A percentile compares a stretch with the other conserved stretches of the same genome.
These are phyloP conservation scores for Arctium minus DNA, from an alignment of 129 eudicot species.

Conservation along the genomic window DNA sequence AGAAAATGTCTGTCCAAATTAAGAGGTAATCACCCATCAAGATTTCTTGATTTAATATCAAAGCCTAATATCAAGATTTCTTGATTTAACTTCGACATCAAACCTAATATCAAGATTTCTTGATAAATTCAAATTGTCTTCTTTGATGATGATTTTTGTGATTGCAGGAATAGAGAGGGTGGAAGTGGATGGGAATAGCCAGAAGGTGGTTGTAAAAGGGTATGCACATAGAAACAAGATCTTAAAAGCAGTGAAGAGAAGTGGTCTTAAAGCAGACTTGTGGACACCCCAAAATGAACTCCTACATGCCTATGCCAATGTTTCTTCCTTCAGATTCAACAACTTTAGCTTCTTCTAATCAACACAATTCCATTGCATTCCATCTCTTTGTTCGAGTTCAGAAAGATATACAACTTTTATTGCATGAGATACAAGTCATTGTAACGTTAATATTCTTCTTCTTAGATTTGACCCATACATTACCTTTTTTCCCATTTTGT, in stretches of 20 bases:
- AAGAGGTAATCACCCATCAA: constrained; percentile 18
- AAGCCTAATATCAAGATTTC: no score
- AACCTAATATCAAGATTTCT: background rate
- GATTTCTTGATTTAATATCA: background rate
- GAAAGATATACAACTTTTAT: background rate
- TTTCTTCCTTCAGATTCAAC: constrained; percentile 25
- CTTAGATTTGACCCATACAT: background rate
- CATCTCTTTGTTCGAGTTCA: no score
- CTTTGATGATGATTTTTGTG: background rate
- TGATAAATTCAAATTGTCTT: background rate
- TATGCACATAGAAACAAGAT: constrained; percentile 41
- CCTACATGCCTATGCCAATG: constrained; percentile 29
- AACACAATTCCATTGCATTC: background rate
- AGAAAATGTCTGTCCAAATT: constrained; percentile 42
- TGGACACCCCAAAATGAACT: constrained; percentile 47
- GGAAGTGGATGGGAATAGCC: constrained; percentile 37
- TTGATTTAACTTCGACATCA: background rate
- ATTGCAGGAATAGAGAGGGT: constrained; percentile 40
- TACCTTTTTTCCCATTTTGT: background rate
- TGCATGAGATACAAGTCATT: background rate
- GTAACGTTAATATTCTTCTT: no score
- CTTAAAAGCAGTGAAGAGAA: constrained; percentile 37
- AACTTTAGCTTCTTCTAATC: constrained; percentile 22
- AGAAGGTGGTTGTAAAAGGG: constrained; percentile 42
- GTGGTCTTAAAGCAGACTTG: constrained; percentile 41